Percentiles rank a stretch among this genome's conserved stretches.
phyloP scores from a whole-genome alignment of 306 rosid genomes.

The Astragalus glycyphyllos region DNA sequence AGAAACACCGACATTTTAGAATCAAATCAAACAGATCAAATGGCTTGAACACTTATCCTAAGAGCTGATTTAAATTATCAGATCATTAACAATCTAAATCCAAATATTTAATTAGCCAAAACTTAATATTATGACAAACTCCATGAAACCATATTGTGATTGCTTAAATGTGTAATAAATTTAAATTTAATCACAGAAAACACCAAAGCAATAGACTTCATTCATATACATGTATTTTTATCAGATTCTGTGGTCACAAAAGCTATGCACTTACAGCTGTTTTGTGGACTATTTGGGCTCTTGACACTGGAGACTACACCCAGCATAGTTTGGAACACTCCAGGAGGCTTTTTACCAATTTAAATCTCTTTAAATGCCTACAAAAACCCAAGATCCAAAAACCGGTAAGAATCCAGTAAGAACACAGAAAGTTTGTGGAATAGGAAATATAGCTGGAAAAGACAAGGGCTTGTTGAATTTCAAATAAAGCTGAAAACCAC shows the following conservation, averaged over 20 bases:
- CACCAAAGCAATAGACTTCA: slow-evolving; percentile 13
- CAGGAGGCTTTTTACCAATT: slow-evolving; percentile 77
- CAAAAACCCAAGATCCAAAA: slow-evolving; percentile 4
- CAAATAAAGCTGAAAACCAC: too few species aligned
- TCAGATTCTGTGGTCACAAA: slow-evolving; percentile 26
- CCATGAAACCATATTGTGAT: slow-evolving; percentile 8
- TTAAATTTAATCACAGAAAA: slow-evolving; percentile 16
- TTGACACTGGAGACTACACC: slow-evolving; percentile 72
- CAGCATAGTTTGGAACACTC: slow-evolving; percentile 80
- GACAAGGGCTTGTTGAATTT: too few species aligned
- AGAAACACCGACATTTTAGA: slow-evolving; percentile 15
- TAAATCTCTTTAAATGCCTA: slow-evolving; percentile 84
- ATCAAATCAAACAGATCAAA: slow-evolving; percentile 4
- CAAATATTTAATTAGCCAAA: slow-evolving; percentile 20
- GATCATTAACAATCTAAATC: slow-evolving; percentile 23
- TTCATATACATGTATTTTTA: slow-evolving; percentile 20
- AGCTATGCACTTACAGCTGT: slow-evolving; percentile 59
- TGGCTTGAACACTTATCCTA: background rate
- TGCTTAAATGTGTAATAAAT: background rate
- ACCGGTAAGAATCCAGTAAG: slow-evolving; percentile 18
- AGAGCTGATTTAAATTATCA: slow-evolving; percentile 19
- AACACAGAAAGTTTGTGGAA: slow-evolving; percentile 17
- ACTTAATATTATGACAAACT: slow-evolving; percentile 1
- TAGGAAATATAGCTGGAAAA: slow-evolving; percentile 28
- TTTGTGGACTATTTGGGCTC: slow-evolving; percentile 54